phyloP scores from a whole-genome alignment of 2,329 filamentous ascomycete genomes.

The Phyllosticta paracitricarpa region DNA sequence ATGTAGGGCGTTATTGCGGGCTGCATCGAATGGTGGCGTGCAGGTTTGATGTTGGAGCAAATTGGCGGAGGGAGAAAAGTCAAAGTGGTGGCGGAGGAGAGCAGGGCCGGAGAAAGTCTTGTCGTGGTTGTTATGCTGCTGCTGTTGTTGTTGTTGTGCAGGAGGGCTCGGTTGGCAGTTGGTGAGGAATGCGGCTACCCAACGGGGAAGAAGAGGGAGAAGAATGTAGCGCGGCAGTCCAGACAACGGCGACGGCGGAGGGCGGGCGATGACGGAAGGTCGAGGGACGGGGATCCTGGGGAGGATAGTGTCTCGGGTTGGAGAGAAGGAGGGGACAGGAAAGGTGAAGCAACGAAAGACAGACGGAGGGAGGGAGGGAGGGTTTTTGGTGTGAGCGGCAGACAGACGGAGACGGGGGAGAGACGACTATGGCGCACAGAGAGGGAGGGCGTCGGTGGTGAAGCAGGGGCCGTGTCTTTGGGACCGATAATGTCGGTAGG shows the following conservation, averaged over 20 bases:
- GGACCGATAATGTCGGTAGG: background rate
- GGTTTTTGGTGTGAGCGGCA: background rate
- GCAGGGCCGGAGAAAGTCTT: background rate
- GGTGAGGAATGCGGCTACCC: slow-evolving; percentile 11
- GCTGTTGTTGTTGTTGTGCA: slow-evolving; percentile 1
- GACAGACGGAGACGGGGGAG: background rate
- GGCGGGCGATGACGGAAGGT: background rate
- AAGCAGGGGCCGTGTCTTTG: background rate
- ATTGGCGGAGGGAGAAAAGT: background rate
- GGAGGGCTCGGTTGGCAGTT: background rate
- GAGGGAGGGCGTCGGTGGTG: background rate
- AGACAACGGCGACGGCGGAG: slow-evolving; percentile 4
- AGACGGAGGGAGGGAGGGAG: background rate
- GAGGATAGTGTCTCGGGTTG: background rate
- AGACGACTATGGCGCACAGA: background rate
- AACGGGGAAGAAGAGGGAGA: slow-evolving; percentile 1
- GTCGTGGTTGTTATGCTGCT: slow-evolving; percentile 9
- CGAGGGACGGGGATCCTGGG: background rate
- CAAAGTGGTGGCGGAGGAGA: background rate
- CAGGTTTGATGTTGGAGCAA: background rate
- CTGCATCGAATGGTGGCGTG: background rate
- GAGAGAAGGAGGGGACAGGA: too few relatives aligned
- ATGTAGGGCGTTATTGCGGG: background rate
- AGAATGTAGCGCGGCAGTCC: slow-evolving; percentile 10
- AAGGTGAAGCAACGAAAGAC: background rate